These are phyloP conservation scores for Calonectria pseudoreteaudii DNA, from an alignment of 2,329 filamentous ascomycete genomes.

Conservation along the genomic window DNA sequence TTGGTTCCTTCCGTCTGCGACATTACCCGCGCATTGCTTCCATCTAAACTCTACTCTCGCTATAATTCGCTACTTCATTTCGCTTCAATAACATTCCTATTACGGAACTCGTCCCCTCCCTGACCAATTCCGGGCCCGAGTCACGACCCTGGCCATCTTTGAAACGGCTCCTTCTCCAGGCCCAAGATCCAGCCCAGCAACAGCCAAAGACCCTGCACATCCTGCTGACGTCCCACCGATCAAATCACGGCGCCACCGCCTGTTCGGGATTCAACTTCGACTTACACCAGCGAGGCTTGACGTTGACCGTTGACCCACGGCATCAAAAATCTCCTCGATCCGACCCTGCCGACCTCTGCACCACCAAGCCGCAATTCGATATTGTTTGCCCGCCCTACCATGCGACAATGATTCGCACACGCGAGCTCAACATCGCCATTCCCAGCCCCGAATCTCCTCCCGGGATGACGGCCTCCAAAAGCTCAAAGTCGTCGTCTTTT, in stretches of 20 bases:
- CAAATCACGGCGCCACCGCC: conserved; percentile 37
- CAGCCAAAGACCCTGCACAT: conserved; percentile 27
- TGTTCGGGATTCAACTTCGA: conserved; percentile 3
- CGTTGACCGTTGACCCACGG: neutral
- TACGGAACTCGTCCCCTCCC: conserved; percentile 32
- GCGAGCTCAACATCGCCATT: conserved; percentile 44
- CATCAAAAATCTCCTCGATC: neutral
- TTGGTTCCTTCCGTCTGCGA: conserved; percentile 12
- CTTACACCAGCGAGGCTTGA: conserved; percentile 18
- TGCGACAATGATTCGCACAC: conserved; percentile 52
- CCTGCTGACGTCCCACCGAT: conserved; percentile 29
- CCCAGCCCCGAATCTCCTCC: conserved; percentile 52
- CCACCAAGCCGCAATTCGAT: conserved; percentile 27
- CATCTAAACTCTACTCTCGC: conserved; percentile 36
- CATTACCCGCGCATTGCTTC: conserved; percentile 11
- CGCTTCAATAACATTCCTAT: conserved; percentile 38
- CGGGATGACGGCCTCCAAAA: conserved; percentile 85
- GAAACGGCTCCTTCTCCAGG: conserved; percentile 41
- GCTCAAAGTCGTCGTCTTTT: conserved; percentile 90
- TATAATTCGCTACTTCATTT: conserved; percentile 34
- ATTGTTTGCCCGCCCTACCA: conserved; percentile 32
- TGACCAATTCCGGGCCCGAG: conserved; percentile 34
- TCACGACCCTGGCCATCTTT: conserved; percentile 40
- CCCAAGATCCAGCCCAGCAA: conserved; percentile 41
- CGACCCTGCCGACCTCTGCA: conserved; percentile 19